A percentile compares a stretch with the other conserved stretches of the same genome.
phyloP scores from a whole-genome alignment of 345 rosid species.

The Melaleuca alternifolia region DNA sequence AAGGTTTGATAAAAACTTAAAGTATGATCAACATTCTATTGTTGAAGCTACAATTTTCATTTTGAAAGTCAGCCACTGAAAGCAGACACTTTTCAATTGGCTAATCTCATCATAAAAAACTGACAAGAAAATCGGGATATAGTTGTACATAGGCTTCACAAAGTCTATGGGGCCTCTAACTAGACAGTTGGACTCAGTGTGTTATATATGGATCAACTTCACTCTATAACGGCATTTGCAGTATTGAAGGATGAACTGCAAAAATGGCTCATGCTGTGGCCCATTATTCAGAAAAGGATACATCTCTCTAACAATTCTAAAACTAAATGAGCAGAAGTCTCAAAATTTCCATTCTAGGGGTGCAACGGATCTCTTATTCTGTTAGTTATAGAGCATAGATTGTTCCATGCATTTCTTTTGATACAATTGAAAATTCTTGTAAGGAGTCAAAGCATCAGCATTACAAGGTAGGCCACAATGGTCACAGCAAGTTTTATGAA shows the following conservation, averaged over 20 bases:
- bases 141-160: background rate
- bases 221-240: too few relatives aligned
- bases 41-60: background rate
- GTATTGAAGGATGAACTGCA: background rate
- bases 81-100: background rate
- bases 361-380: too few relatives aligned
- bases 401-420: too few relatives aligned
- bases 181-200: background rate
- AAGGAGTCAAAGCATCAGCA: too few relatives aligned
- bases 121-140: background rate
- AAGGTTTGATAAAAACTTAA: background rate
- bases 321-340: too few relatives aligned
- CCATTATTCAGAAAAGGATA: background rate
- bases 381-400: too few relatives aligned
- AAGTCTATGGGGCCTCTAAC: background rate
- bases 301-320: background rate
- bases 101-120: background rate
- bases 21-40: background rate
- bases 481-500: too few relatives aligned
- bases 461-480: too few relatives aligned
- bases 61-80: background rate
- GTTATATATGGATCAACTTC: too few relatives aligned
- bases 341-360: too few relatives aligned
- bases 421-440: too few relatives aligned
- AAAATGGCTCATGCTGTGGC: background rate